Conservation (phyloP, 2,329 filamentous ascomycete genomes). For the Exophiala alcalophila region DNA sequence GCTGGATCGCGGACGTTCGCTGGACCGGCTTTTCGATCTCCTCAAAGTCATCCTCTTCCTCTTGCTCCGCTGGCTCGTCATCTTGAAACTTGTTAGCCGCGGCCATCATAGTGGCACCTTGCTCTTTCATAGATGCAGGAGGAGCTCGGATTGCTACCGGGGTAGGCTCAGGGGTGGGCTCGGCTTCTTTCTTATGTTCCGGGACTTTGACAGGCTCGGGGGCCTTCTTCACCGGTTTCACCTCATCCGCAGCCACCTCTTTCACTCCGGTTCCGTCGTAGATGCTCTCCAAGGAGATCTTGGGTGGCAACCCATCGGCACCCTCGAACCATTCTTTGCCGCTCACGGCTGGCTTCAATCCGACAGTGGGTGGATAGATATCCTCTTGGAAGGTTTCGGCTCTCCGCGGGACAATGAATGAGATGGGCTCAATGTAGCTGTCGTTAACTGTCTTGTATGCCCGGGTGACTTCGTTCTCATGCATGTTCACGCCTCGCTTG, state of each 20-base stretch:
- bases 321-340: slow-evolving; percentile 81
- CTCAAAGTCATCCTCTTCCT: slow-evolving; percentile 80
- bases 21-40: slow-evolving; percentile 74
- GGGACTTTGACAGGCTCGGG: slow-evolving; percentile 47
- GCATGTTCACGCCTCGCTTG: slow-evolving; percentile 90
- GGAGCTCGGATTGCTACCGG: slow-evolving; percentile 45
- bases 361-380: slow-evolving; percentile 85
- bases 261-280: slow-evolving; percentile 80
- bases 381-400: slow-evolving; percentile 96
- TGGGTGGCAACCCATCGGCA: slow-evolving; percentile 78
- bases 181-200: slow-evolving; percentile 48
- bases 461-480: slow-evolving; percentile 94
- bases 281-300: slow-evolving; percentile 88
- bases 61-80: slow-evolving; percentile 60
- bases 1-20: slow-evolving; percentile 24
- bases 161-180: slow-evolving; percentile 34
- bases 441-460: slow-evolving; percentile 98
- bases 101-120: slow-evolving; percentile 80
- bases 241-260: slow-evolving; percentile 66
- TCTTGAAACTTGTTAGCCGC: slow-evolving; percentile 87
- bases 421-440: slow-evolving; percentile 89
- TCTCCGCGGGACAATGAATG: slow-evolving; percentile 91
- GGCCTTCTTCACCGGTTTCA: slow-evolving; percentile 42
- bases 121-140: slow-evolving; percentile 73
- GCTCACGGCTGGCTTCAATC: slow-evolving; percentile 75